Evolutionary conservation across 306 rosid genomes (phyloP), one percentile per base, ranked within the genome.

Genomic region (Amphicarpaea edgeworthii): DNA sequence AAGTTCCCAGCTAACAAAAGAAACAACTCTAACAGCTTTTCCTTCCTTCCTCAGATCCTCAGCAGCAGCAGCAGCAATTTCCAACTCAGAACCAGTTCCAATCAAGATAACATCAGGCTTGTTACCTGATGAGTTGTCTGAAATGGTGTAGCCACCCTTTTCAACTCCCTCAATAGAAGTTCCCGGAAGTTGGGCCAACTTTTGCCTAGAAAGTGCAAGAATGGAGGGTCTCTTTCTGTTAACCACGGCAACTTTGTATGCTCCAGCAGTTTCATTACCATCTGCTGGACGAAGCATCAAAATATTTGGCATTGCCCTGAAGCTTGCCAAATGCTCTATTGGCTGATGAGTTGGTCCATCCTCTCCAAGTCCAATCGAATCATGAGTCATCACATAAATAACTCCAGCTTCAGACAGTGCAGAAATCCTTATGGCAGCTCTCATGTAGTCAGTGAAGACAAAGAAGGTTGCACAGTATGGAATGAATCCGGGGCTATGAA

Each of bases 271-370:
- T 87, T 96, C 99, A 78, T 93, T 96, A 64, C 99, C 99, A 83
- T 96, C 99, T 53, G 98, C 99, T 7, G 99, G 99, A 57, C 98
- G 93, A 83, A 96, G 93, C 98, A 96, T 93, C 88, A 96, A 82
- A 60, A 90, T 34, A 68, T 96, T 96, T 40, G 99, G 99, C 99
- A 96, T 96, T 34, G 98, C 99, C 79, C 98, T 82, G 90, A 96
- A 96, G 74, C 99, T 96, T 46, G 99, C 99, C 83, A 96, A 70
- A 83, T 96, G 99, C 91, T 96, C 99, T 64, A 96, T 87, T 28
- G 99, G 99, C 82, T 96, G 99, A 77, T 96, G 99, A 79, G 99
- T 96, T 24, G 99, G 99, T 12, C 99, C 99, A 72, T 96, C 99
- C 88, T 96, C 99, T 81, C 99, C 99, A 46, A 96, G 98, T 38